Base-by-base conservation (phyloP, 2,329 filamentous ascomycete genomes). In the Byssoonygena ceratinophila region DNA sequence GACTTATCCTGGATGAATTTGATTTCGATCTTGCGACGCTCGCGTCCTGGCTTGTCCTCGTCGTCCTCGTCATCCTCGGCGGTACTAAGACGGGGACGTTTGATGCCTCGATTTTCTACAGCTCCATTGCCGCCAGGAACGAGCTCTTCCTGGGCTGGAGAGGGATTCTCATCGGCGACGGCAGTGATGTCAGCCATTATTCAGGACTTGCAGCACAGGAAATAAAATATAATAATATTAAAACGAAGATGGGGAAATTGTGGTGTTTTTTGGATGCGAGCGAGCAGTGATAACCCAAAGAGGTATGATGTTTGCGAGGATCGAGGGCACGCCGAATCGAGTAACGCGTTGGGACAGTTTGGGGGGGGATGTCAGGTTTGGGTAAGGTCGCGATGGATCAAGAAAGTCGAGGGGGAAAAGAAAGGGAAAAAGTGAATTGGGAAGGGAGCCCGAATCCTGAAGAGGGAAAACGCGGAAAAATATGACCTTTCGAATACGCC, bases 1-100 rank as follows among this genome's bases (percentile, higher is more conserved):
- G 91, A 97, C 78, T 98, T 98, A 75, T 98, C 92, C 73, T 90
- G 91, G 72, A 98, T 98, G 76, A 98, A 98, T 80, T 98, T 98
- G 76, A 98, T 98, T 74, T 98, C 92, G 66, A 98, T 98, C 85
- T 98, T 98, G 75, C 92, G 84, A 68, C 92, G 85, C 80, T 97
- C 92, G 72, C 92, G 90, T 67, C 89, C 89, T 58, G 88, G 88
- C 82, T 97, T 97, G 72, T 96, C 91, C 63, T 95, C 90, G 63
- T 97, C 90, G 59, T 97, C 92, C 61, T 97, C 92, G 68, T 97
- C 92, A 68, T 97, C 91, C 64, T 83, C 83, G 50, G 83, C 80
- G 62, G 85, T 74, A 64, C 74, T 84, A 58, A 86, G 82, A 67
- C 92, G 87, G 71, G 80, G 81, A 64, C 91, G 89, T 80, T 97